These are phyloP conservation scores for Stipa capillata DNA, from an alignment of 176 grass and related monocot genomes.

Conservation along the genomic window DNA sequence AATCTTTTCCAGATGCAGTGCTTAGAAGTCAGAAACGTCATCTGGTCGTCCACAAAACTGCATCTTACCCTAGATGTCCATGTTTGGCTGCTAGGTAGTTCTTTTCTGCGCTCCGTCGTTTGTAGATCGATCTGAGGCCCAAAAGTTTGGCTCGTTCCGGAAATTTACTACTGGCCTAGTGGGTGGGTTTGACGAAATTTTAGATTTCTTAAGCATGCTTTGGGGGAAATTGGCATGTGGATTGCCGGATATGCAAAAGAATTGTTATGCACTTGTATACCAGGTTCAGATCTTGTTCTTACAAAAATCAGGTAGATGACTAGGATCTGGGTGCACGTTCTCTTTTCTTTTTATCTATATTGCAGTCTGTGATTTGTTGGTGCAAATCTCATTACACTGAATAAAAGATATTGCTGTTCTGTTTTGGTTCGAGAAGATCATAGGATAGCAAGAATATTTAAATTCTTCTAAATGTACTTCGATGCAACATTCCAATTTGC, in stretches of 20 bases:
- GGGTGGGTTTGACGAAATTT: background rate
- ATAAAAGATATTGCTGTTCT: background rate
- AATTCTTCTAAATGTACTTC: no score
- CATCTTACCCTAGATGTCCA: background rate
- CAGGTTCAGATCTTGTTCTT: background rate
- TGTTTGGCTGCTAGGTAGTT: background rate
- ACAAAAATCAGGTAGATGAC: background rate
- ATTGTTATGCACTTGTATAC: background rate
- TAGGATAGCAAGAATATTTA: background rate
- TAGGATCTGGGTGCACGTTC: background rate
- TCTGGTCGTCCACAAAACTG: background rate
- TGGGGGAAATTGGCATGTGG: background rate
- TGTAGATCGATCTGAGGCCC: background rate
- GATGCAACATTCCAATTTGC: background rate
- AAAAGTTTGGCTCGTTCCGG: background rate
- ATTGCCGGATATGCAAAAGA: background rate
- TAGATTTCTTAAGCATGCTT: background rate
- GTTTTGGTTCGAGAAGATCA: background rate
- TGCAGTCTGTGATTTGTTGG: background rate
- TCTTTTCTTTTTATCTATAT: background rate
- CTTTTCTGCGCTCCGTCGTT: background rate
- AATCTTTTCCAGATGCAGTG: background rate
- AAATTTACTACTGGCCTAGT: no score
- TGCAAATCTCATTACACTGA: background rate
- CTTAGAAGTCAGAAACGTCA: background rate